A percentile compares a stretch with the other conserved stretches of the same genome.
phyloP scores from a whole-genome alignment of 306 rosid species.

The Prosopis cineraria region DNA sequence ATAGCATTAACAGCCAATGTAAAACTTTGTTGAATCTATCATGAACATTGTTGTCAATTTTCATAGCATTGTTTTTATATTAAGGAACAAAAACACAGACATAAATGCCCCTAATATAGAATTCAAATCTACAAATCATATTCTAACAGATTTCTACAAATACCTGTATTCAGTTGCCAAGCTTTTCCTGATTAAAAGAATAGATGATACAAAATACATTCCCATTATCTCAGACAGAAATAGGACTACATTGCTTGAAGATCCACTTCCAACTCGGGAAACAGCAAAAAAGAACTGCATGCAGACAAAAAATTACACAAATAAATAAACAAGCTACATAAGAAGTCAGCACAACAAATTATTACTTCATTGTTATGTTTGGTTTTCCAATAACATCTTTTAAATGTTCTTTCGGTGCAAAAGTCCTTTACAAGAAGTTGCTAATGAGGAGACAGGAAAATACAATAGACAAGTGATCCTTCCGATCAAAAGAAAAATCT shows the following conservation, averaged over 20 bases:
- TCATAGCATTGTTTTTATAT: background rate
- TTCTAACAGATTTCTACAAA: conserved; percentile 12
- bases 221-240: conserved; percentile 98
- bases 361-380: background rate
- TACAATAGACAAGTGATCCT: background rate
- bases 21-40: too few relatives aligned
- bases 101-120: background rate
- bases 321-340: conserved; percentile 20
- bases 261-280: conserved; percentile 98
- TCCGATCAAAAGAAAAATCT: background rate
- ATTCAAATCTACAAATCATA: background rate
- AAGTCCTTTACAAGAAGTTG: background rate
- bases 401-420: background rate
- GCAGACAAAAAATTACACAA: conserved; percentile 8
- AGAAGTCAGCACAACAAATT: background rate
- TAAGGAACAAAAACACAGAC: background rate
- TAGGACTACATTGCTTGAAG: conserved; percentile 96
- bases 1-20: too few relatives aligned
- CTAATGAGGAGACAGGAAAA: background rate
- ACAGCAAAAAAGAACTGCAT: conserved; percentile 95
- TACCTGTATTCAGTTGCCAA: conserved; percentile 98
- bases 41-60: too few relatives aligned
- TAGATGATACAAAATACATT: conserved; percentile 92
- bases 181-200: conserved; percentile 96
- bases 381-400: background rate